Evolutionary conservation across 305 asterid genomes (phyloP).

Genomic region (Fraxinus greggii): DNA sequence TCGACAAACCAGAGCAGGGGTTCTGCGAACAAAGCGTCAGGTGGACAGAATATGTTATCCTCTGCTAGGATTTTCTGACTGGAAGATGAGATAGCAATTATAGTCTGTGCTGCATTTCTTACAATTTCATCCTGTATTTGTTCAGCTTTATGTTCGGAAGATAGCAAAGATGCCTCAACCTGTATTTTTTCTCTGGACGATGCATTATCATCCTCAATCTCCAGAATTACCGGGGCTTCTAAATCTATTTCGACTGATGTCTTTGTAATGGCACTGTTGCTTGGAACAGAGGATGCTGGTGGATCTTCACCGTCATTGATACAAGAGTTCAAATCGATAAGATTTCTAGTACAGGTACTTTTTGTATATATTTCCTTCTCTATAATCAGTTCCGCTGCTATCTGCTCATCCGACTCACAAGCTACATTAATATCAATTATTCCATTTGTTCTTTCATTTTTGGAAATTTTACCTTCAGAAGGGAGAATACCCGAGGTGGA

Average conservation of each 20-base stretch:
- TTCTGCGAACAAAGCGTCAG: constrained; percentile 45
- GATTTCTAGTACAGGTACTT: constrained; percentile 34
- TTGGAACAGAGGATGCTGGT: constrained; percentile 40
- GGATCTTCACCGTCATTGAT: constrained; percentile 61
- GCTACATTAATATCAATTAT: constrained; percentile 73
- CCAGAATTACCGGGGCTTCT: constrained; percentile 56
- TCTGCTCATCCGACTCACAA: constrained; percentile 57
- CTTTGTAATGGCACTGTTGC: constrained; percentile 35
- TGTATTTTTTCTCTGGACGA: constrained; percentile 29
- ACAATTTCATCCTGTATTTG: constrained; percentile 48
- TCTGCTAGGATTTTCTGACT: constrained; percentile 26
- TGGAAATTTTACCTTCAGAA: constrained; percentile 28
- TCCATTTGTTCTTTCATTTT: constrained; percentile 38
- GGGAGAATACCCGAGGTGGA: constrained; percentile 33
- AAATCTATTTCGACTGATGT: constrained; percentile 54
- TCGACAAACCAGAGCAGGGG: constrained; percentile 64
- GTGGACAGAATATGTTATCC: constrained; percentile 18
- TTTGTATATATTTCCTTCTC: constrained; percentile 35
- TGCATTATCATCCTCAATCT: constrained; percentile 48
- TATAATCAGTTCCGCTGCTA: constrained; percentile 31
- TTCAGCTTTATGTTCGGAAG: constrained; percentile 29
- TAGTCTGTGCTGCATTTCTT: constrained; percentile 61
- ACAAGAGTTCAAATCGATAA: constrained; percentile 74
- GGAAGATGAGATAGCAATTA: constrained; percentile 55
- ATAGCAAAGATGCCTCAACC: constrained; percentile 25